phyloP scores from a whole-genome alignment of 2,329 filamentous ascomycete species.

The Paraphoma chrysanthemicola region DNA sequence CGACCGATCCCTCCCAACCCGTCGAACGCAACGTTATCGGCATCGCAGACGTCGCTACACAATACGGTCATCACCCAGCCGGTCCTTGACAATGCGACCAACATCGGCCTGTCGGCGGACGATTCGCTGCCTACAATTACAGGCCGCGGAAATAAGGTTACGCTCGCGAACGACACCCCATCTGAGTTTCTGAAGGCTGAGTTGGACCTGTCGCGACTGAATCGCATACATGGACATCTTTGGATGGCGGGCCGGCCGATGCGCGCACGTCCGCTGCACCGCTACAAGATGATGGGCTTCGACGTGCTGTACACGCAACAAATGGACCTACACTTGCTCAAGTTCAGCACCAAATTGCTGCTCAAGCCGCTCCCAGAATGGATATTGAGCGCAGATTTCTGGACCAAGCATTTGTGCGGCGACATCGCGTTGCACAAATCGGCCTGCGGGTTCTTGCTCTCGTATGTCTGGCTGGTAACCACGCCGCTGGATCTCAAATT shows the following conservation, averaged over 20 bases:
- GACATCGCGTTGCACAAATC: slow-evolving; percentile 24
- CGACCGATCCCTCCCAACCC: slow-evolving; percentile 29
- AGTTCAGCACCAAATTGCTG: slow-evolving; percentile 37
- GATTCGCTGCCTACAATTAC: slow-evolving; percentile 46
- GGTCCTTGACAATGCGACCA: slow-evolving; percentile 25
- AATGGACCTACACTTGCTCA: slow-evolving; percentile 46
- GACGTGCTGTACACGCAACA: slow-evolving; percentile 41
- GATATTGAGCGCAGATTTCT: slow-evolving; percentile 39
- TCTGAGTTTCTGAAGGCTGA: slow-evolving; percentile 34
- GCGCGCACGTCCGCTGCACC: slow-evolving; percentile 43
- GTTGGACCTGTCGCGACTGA: slow-evolving; percentile 39
- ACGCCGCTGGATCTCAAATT: slow-evolving; percentile 43
- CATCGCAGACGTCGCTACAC: slow-evolving; percentile 15
- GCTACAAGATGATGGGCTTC: slow-evolving; percentile 45
- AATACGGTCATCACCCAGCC: slow-evolving; percentile 20
- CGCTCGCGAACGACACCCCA: slow-evolving; percentile 36
- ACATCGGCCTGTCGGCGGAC: slow-evolving; percentile 26
- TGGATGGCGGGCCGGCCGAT: slow-evolving; percentile 49
- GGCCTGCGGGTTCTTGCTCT: slow-evolving; percentile 42
- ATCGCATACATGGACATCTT: slow-evolving; percentile 41
- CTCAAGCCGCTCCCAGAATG: slow-evolving; percentile 45
- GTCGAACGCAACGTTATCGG: slow-evolving; percentile 1
- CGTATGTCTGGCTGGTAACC: slow-evolving; percentile 45
- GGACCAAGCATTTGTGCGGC: slow-evolving; percentile 34
- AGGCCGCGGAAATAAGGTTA: slow-evolving; percentile 20